Percentiles rank a stretch among this genome's conserved stretches.
Evolutionary conservation across 352 stramenopile genomes (phyloP).

Genomic region (Globisporangium abappressorium): DNA sequence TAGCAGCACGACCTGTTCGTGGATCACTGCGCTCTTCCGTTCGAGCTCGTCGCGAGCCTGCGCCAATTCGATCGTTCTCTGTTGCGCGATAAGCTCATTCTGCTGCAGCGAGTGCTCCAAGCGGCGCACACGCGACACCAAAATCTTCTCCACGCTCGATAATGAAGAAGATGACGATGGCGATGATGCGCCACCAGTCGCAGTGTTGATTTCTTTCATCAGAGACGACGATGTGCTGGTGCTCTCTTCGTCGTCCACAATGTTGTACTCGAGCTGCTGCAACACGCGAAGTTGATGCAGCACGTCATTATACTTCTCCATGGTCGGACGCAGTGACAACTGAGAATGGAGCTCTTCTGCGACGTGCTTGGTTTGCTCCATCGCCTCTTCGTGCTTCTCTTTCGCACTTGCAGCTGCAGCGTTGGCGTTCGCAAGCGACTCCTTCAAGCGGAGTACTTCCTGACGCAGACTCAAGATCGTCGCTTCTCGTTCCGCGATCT

Average conservation of each 20-base stretch:
- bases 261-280: conserved; percentile 90
- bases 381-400: conserved; percentile 27
- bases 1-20: conserved; percentile 48
- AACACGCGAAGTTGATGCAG: conserved; percentile 89
- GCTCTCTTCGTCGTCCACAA: conserved; percentile 64
- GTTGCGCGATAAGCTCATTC: conserved; percentile 43
- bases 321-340: conserved; percentile 67
- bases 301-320: conserved; percentile 86
- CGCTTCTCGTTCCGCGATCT: conserved; percentile 56
- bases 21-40: conserved; percentile 36
- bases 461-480: conserved; percentile 50
- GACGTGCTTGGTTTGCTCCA: conserved; percentile 26
- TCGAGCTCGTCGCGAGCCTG: conserved; percentile 28
- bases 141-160: conserved; percentile 54
- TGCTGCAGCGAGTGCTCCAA: conserved; percentile 71
- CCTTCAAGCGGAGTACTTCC: conserved; percentile 59
- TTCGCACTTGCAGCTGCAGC: conserved; percentile 26
- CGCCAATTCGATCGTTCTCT: conserved; percentile 33
- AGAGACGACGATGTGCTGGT: conserved; percentile 7
- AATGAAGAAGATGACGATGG: background rate
- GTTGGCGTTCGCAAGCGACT: conserved; percentile 29
- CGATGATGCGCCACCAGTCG: conserved; percentile 4
- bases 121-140: conserved; percentile 63
- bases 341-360: conserved; percentile 38
- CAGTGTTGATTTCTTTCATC: conserved; percentile 9